These are phyloP conservation scores for Phascolomyces articulosus DNA, from an alignment of 371 early-diverging fungal genomes.

Conservation along the genomic window DNA sequence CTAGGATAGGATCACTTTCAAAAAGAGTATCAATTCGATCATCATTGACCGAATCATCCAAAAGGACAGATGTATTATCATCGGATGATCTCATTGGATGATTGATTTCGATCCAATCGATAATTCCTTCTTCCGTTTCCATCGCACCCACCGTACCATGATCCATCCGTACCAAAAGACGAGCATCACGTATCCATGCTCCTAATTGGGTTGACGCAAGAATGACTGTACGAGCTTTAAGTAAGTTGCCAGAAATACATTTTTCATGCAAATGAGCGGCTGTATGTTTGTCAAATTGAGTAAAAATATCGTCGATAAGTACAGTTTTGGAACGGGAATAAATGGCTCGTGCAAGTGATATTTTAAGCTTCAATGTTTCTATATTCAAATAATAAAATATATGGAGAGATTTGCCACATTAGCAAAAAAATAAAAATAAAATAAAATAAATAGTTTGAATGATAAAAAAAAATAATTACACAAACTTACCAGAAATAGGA, in stretches of 20 bases:
- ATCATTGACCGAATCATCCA: slow-evolving; percentile 5
- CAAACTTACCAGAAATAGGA: slow-evolving; percentile 50
- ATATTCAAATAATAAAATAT: slow-evolving; percentile 20
- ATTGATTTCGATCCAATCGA: slow-evolving; percentile 17
- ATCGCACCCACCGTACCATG: slow-evolving; percentile 4
- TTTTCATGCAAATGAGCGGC: slow-evolving; percentile 65
- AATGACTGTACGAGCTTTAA: slow-evolving; percentile 78
- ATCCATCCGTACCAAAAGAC: slow-evolving; percentile 53
- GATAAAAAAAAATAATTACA: slow-evolving; percentile 37
- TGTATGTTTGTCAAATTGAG: slow-evolving; percentile 63
- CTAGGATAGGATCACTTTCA: slow-evolving; percentile 22
- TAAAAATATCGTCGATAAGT: slow-evolving; percentile 73
- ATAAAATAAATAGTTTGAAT: not conserved
- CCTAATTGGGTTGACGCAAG: slow-evolving; percentile 76
- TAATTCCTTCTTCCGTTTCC: slow-evolving; percentile 6
- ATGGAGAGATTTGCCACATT: slow-evolving; percentile 1
- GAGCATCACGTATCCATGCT: slow-evolving; percentile 71
- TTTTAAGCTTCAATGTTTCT: slow-evolving; percentile 72
- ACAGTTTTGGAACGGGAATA: slow-evolving; percentile 69
- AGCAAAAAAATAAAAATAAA: too few species aligned
- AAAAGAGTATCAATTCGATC: slow-evolving; percentile 37
- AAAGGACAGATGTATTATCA: not conserved
- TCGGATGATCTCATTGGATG: not conserved
- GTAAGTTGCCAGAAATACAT: slow-evolving; percentile 66
- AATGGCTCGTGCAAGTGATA: slow-evolving; percentile 77